Conservation (phyloP, 1,284 basidiomycete species). For the Cutaneotrichosporon dermatis region DNA sequence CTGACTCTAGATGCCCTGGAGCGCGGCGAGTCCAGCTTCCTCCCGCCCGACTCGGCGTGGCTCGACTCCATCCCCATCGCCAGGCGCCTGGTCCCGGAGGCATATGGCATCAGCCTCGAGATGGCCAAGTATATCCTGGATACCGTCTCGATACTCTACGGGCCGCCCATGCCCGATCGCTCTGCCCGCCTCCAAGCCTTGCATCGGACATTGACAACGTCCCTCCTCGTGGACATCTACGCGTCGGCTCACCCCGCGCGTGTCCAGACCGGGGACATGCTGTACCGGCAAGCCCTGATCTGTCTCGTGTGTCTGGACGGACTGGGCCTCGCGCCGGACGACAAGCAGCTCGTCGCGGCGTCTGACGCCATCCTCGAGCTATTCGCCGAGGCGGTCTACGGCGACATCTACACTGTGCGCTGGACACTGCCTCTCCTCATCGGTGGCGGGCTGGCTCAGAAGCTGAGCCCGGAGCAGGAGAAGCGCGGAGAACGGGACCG, state of each 20-base stretch:
- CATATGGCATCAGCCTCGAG: constrained; percentile 6
- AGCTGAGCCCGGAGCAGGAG: not conserved
- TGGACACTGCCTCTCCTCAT: constrained; percentile 14
- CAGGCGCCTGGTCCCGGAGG: constrained; percentile 8
- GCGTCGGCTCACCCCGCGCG: constrained; percentile 10
- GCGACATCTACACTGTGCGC: constrained; percentile 14
- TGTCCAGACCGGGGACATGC: constrained; percentile 13
- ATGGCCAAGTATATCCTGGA: constrained; percentile 9
- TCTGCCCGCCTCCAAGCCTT: constrained; percentile 1
- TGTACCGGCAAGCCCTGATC: constrained; percentile 11
- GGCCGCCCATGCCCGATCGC: not conserved
- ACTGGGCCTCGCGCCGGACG: not conserved
- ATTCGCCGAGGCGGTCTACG: constrained; percentile 10
- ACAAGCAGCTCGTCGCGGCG: constrained; percentile 2
- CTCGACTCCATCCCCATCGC: constrained; percentile 3
- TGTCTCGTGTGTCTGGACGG: constrained; percentile 11
- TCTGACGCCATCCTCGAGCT: constrained; percentile 16
- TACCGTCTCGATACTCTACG: constrained; percentile 6
- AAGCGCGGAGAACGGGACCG: not conserved
- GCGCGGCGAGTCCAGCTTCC: constrained; percentile 4
- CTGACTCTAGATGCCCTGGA: constrained; percentile 1
- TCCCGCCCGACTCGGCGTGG: constrained; percentile 8
- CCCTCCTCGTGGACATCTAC: constrained; percentile 11
- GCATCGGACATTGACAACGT: constrained; percentile 5
- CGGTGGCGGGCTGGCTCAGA: constrained; percentile 1